Evolutionary conservation across 1,139 yeast species (phyloP), one percentile per base, ranked within the genome.

Genomic region (Zhuliangozyma blackwelliae): DNA sequence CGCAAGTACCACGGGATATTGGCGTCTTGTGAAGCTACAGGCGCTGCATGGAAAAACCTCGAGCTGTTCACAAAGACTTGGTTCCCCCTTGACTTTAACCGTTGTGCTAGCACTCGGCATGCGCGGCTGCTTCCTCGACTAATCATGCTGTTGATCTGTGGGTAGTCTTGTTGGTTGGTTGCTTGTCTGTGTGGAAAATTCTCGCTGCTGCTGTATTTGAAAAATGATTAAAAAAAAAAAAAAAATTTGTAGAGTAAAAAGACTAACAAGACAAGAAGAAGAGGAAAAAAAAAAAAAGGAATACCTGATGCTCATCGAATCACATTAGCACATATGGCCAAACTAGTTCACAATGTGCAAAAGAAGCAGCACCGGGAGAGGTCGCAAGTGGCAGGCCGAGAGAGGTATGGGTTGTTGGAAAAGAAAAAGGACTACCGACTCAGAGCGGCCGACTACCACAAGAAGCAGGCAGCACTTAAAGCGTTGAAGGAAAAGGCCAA

Each of bases 341-440:
- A 82, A 45, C 64, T 85, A 33, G 92, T 84, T 13, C 97, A 89
- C 60, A 85, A 86, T 57, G 81, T 90, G 25, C 97, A 92, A 62
- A 92, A 92, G 68, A 92, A 88, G 54, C 97, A 92, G 69, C 98
- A 92, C 54, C 71, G 89, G 47, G 98, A 92, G 65, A 78, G 98
- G 54, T 77, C 96, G 8, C 98, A 92, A 61, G 83, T 89, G 3
- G 68, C 68, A 33, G 81, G 78, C 34, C 73, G 98, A 42, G 71
- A 78, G 51, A 76, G 75, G 54, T 81, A 73, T 61, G 97, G 97
- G 28, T 77, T 89, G 27, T 72, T 92, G 36, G 97, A 92, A 61
- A 92, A 92, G 75, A 94, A 92, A 71, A 90, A 90, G 63, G 98
- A 92, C 61, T 92, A 92, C 61, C 79, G 77, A 51, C 75, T 88